phyloP scores from a whole-genome alignment of 805 yeast genomes.

The Candida nitratophila region DNA sequence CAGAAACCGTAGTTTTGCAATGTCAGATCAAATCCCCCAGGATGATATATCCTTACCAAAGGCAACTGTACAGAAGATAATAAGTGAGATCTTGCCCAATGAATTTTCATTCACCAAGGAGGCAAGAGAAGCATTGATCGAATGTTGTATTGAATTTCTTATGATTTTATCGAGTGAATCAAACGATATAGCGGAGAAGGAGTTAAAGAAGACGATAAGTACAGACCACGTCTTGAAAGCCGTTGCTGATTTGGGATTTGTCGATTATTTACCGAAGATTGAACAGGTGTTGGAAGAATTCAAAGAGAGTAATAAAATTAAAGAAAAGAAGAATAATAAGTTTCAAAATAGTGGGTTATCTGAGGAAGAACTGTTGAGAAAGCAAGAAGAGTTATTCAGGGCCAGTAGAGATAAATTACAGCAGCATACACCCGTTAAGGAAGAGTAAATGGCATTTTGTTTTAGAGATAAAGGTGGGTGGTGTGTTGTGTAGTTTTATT shows the following conservation, averaged over 20 bases:
- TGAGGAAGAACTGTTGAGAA: slow-evolving; percentile 86
- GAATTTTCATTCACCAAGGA: slow-evolving; percentile 87
- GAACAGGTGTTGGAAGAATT: slow-evolving; percentile 78
- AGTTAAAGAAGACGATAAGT: slow-evolving; percentile 92
- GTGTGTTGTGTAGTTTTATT: too few species aligned
- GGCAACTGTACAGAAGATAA: slow-evolving; percentile 94
- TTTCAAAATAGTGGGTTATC: slow-evolving; percentile 87
- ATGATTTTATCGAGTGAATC: slow-evolving; percentile 92
- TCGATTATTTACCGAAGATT: slow-evolving; percentile 75
- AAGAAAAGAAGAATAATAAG: slow-evolving; percentile 87
- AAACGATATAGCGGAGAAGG: slow-evolving; percentile 94
- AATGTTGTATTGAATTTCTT: slow-evolving; percentile 92
- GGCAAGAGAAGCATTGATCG: slow-evolving; percentile 90
- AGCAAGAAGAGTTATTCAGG: slow-evolving; percentile 89
- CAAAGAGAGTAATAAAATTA: slow-evolving; percentile 79
- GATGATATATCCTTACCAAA: slow-evolving; percentile 32
- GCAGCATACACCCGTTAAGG: slow-evolving; percentile 10
- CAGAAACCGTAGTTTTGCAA: too few species aligned
- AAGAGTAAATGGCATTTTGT: slow-evolving; percentile 8
- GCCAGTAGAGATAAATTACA: slow-evolving; percentile 29
- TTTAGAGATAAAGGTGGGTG: too few species aligned
- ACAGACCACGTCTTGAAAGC: slow-evolving; percentile 94
- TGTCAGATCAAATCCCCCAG: slow-evolving; percentile 17
- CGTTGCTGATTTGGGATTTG: slow-evolving; percentile 77
- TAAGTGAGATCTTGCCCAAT: slow-evolving; percentile 82